A percentile compares a stretch with the other conserved stretches of the same genome.
Evolutionary conservation across 495 filamentous ascomycete genomes (phyloP).

Genomic region (Aspergillus ellipticus): DNA sequence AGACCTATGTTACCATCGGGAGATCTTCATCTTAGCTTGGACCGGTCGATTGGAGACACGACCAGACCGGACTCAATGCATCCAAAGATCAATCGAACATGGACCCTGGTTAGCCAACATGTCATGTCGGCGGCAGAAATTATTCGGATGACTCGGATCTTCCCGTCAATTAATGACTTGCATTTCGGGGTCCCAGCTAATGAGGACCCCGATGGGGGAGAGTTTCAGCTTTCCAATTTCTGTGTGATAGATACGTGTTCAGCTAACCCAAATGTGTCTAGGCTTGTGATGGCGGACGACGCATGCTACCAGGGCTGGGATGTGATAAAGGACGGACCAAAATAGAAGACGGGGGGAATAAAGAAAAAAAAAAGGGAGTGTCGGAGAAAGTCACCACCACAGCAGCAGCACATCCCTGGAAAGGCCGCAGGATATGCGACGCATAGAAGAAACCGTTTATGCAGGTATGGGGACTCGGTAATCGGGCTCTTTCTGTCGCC

Average conservation of each 20-base stretch:
- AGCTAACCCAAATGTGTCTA: constrained; percentile 5
- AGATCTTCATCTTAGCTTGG: constrained; percentile 25
- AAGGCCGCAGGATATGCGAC: constrained; percentile 5
- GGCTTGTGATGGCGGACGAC: no score
- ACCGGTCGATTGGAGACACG: constrained; percentile 21
- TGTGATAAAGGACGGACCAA: constrained; percentile 7
- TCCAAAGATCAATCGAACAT: constrained; percentile 14
- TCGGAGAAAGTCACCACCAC: no score
- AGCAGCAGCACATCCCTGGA: background rate
- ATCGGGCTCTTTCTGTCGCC: background rate
- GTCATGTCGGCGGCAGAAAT: constrained; percentile 15
- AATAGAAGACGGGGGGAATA: background rate
- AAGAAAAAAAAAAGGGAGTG: background rate
- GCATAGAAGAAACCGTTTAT: constrained; percentile 17
- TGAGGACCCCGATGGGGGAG: constrained; percentile 4
- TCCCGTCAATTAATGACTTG: constrained; percentile 24
- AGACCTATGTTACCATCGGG: constrained; percentile 12
- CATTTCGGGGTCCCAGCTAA: constrained; percentile 12
- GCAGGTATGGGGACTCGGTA: constrained; percentile 12
- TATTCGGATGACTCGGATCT: constrained; percentile 20
- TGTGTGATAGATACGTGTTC: constrained; percentile 17
- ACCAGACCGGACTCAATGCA: constrained; percentile 18
- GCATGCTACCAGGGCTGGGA: background rate
- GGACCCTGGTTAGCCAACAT: constrained; percentile 21
- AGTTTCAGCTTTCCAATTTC: constrained; percentile 2